Base-by-base conservation (phyloP, 208 protist species). In the Phytomonas francai region DNA sequence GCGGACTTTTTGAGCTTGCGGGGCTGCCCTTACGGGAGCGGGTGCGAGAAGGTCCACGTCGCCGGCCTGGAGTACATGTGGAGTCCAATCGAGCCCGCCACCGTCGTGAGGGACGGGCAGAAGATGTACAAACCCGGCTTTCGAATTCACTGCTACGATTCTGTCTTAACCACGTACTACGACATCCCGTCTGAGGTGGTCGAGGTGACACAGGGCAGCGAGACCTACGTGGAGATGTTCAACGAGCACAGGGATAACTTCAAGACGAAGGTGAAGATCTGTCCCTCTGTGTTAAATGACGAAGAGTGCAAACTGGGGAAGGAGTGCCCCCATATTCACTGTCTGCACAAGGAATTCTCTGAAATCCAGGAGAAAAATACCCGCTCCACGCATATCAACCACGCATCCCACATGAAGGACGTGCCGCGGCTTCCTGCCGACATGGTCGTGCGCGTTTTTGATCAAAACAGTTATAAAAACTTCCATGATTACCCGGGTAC, bases 231-330 rank as follows among this genome's bases (percentile, higher is more conserved):
- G 22, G 68, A 27, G 63, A 89, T 90, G 81, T 88, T 84, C 74
- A 94, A 94, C 67, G 84, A 92, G 42, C 80, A 92, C 78, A 86
- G 88, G 11, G 77, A 89, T 72, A 92, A 92, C 66, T 94, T 89
- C 73, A 91, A 92, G 72, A 70, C 68, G 42, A 91, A 92, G 76
- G 91, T 92, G 71, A 80, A 81, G 68, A 59, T 94, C 3, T 89
- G 80, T 73, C 63, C 74, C n/a, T 57, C 36, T 22, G 64, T 58
- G 29, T 54, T 72, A 31, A 36, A 70, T 58, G 32, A 68, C 32
- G 63, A 39, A 22, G 70, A 72, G 25, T 84, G 76, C 65, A 67
- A 67, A 16, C 59, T 72, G 28, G 63, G 66, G 3, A 67, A 70
- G 11, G 56, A 76, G 33, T 84, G 79, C 76, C 59, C 61, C 25